Evolutionary conservation across 345 rosid genomes (phyloP).

Genomic region (Gossypium turneri): DNA sequence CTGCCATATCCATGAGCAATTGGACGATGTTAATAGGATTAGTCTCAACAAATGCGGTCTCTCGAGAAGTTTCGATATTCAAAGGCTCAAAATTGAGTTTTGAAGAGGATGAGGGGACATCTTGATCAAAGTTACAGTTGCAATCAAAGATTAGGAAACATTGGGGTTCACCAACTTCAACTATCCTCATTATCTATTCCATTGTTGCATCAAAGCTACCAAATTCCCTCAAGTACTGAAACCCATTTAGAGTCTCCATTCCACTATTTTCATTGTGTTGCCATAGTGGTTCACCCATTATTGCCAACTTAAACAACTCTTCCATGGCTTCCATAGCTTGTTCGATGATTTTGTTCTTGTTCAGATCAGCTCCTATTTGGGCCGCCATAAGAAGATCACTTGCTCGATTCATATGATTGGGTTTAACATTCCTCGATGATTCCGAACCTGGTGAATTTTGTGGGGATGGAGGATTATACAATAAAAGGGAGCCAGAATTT

Average conservation of each 20-base stretch:
- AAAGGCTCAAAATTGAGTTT: neutral
- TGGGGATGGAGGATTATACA: conserved; percentile 4
- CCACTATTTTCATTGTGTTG: neutral
- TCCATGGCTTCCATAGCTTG: too few species aligned
- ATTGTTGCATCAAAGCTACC: conserved; percentile 11
- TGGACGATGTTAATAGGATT: conserved; percentile 24
- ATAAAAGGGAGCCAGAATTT: neutral
- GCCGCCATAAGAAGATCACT: neutral
- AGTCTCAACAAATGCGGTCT: conserved; percentile 19
- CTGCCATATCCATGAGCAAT: conserved; percentile 38
- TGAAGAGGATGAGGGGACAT: neutral
- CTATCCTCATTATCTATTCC: too few species aligned
- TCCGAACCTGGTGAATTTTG: conserved; percentile 14
- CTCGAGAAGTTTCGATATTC: conserved; percentile 28
- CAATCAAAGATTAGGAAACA: conserved; percentile 1
- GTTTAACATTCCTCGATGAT: conserved; percentile 10
- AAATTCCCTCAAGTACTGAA: conserved; percentile 27
- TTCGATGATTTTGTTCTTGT: too few species aligned
- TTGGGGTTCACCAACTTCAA: conserved; percentile 3
- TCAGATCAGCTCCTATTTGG: too few species aligned
- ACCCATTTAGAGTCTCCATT: conserved; percentile 26
- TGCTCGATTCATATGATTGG: conserved; percentile 14
- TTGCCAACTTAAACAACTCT: too few species aligned
- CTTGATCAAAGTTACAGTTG: neutral
- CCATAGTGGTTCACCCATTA: too few species aligned